Base-by-base conservation (phyloP, 1,284 basidiomycete genomes). In the Coniferiporia weirii region DNA sequence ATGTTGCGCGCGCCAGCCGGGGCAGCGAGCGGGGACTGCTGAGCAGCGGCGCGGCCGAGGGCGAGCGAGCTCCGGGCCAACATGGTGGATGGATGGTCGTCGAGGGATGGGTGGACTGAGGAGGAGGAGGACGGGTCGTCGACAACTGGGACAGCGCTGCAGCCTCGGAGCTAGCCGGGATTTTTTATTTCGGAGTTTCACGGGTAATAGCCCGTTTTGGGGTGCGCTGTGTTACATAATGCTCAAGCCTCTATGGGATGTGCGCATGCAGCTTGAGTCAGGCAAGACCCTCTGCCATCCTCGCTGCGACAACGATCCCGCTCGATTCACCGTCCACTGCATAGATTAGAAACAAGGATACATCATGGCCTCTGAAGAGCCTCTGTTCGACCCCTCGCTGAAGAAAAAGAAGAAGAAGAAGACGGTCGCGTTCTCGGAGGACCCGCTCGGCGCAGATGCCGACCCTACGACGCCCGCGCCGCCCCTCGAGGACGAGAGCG, bases 331-430 rank as follows among this genome's bases (percentile, higher is more conserved):
- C 27, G 38, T 15, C 38, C 15, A 40, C 38, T 40, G 8, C 9
- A 40, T 15, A 40, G 38, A 27, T 49, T 12, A 34, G 47, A 12
- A 49, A 49, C 40, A 43, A 43, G 40, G n/a, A n/a, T 9, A 46
- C 44, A 46, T 46, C 19, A 73, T 82, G 80, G 74, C 80, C 52
- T 79, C 82, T 43, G 87, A 88, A 66, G 87, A 89, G 75, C 89
- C 89, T 0, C 69, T 92, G 36, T 93, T 93, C 67, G 90, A 93
- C 67, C 85, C 87, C 1, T 87, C 87, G 57, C 78, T 92, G 62
- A 92, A 91, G 74, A 92, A 92, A 76, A 78, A 77, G 70, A 80
- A 82, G 66, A 92, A 90, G 79, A 93, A 93, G 76, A 93, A 93
- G 76, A 79, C 78, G 12, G 89, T 93, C 47, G 86, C 86, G 13